A percentile compares a stretch with the other conserved stretches of the same genome.
Evolutionary conservation across 768 basidiomycete genomes (phyloP).

Genomic region (Pisolithus orientalis): DNA sequence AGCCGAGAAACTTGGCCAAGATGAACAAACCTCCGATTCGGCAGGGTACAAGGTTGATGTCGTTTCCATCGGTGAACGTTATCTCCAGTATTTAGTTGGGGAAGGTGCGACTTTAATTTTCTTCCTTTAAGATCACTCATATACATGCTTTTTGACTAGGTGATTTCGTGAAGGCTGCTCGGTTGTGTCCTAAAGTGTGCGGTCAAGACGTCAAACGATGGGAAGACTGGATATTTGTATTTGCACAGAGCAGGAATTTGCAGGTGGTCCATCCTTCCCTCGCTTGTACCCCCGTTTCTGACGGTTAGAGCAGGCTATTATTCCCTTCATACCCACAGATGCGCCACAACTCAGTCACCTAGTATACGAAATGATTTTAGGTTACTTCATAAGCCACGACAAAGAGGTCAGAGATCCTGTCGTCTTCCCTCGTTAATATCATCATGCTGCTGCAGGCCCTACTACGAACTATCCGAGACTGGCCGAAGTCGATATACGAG

Average conservation of each 20-base stretch:
- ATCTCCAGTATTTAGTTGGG: conserved; percentile 77
- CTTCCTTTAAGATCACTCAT: background rate
- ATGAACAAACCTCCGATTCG: conserved; percentile 24
- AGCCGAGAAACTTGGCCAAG: conserved; percentile 56
- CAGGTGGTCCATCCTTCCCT: conserved; percentile 44
- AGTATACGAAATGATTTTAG: conserved; percentile 94
- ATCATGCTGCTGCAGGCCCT: conserved; percentile 46
- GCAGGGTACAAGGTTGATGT: conserved; percentile 43
- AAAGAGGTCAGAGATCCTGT: conserved; percentile 42
- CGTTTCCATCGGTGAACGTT: conserved; percentile 74
- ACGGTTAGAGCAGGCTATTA: conserved; percentile 54
- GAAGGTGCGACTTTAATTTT: conserved; percentile 47
- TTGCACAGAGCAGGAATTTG: conserved; percentile 74
- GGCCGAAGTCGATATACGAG: conserved; percentile 92
- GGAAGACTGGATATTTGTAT: conserved; percentile 94
- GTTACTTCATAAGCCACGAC: conserved; percentile 76
- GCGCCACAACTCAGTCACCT: conserved; percentile 73
- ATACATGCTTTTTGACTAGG: conserved; percentile 27
- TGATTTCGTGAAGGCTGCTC: conserved; percentile 73
- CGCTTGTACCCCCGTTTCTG: background rate
- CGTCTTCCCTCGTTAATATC: background rate
- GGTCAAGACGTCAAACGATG: conserved; percentile 74
- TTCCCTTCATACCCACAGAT: conserved; percentile 83
- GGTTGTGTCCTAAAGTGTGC: conserved; percentile 80
- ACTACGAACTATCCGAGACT: conserved; percentile 71